Evolutionary conservation across 208 protist species (phyloP).

Genomic region (Leishmania martiniquensis): DNA sequence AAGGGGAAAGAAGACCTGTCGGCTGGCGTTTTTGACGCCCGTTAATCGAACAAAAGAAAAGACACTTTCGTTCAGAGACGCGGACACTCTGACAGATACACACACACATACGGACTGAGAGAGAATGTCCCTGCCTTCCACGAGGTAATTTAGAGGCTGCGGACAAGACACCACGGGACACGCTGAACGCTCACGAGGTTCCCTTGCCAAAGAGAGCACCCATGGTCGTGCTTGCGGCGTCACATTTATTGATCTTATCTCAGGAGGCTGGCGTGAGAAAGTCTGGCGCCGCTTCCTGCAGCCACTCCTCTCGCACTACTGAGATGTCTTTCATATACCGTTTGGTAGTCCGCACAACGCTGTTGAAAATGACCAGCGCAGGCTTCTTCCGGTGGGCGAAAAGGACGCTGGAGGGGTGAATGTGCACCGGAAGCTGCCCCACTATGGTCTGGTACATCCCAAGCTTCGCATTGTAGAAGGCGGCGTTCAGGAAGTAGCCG

Average conservation of each 20-base stretch:
- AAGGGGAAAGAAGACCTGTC: neutral
- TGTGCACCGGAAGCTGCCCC: conserved; percentile 77
- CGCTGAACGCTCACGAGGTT: no score
- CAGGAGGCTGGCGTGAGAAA: conserved; percentile 61
- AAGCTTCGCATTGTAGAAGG: conserved; percentile 89
- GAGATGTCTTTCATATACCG: conserved; percentile 92
- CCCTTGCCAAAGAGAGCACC: no score
- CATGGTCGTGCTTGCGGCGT: no score
- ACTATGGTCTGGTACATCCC: conserved; percentile 85
- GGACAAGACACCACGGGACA: no score
- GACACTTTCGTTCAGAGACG: no score
- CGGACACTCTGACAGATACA: no score
- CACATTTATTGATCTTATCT: neutral
- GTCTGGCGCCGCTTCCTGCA: conserved; percentile 72
- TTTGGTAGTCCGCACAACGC: conserved; percentile 88
- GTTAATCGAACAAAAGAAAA: neutral
- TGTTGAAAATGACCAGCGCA: conserved; percentile 87
- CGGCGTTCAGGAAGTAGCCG: conserved; percentile 88
- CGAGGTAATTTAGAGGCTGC: neutral
- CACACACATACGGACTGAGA: no score
- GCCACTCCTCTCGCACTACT: conserved; percentile 89
- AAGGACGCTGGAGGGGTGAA: conserved; percentile 90
- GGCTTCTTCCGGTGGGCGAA: conserved; percentile 85
- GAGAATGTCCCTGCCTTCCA: no score
- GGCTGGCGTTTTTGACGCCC: neutral